These are phyloP conservation scores for Rhizopus delemar DNA, from an alignment of 371 early-diverging fungal genomes.

Conservation along the genomic window DNA sequence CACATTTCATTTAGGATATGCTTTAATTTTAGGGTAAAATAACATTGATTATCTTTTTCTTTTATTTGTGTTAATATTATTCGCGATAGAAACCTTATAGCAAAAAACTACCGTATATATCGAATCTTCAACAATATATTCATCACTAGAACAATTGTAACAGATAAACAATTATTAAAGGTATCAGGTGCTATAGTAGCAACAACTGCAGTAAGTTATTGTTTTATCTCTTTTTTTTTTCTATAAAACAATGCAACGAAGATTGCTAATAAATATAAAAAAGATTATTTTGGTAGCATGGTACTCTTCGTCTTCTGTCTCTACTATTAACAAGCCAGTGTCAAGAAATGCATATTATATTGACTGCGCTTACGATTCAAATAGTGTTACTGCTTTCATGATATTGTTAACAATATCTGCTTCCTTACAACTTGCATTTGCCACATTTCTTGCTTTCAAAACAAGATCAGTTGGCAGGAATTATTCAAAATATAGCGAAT, in stretches of 20 bases:
- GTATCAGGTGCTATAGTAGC: conserved; percentile 56
- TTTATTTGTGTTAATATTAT: too few relatives aligned
- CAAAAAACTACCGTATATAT: conserved; percentile 62
- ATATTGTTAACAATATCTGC: conserved; percentile 38
- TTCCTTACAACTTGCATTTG: conserved; percentile 43
- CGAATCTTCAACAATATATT: conserved; percentile 66
- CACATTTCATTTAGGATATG: conserved; percentile 47
- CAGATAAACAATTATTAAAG: conserved; percentile 54
- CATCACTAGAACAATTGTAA: conserved; percentile 56
- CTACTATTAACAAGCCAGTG: conserved; percentile 36
- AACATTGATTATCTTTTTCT: conserved; percentile 10
- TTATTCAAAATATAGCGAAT: conserved; percentile 60
- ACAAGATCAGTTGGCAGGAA: conserved; percentile 52
- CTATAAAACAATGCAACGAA: too few relatives aligned
- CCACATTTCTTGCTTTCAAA: conserved; percentile 57
- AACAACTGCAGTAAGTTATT: conserved; percentile 42
- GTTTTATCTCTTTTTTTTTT: neutral
- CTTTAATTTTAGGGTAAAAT: conserved; percentile 44
- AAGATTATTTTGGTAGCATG: conserved; percentile 48
- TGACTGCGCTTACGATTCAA: conserved; percentile 44
- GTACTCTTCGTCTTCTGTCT: conserved; percentile 34
- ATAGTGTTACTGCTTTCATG: conserved; percentile 32
- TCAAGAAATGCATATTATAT: conserved; percentile 44
- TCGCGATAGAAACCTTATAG: conserved; percentile 42
- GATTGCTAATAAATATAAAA: neutral